Evolutionary conservation across 2,329 filamentous ascomycete genomes (phyloP).

Genomic region (Penicillium oxalicum): DNA sequence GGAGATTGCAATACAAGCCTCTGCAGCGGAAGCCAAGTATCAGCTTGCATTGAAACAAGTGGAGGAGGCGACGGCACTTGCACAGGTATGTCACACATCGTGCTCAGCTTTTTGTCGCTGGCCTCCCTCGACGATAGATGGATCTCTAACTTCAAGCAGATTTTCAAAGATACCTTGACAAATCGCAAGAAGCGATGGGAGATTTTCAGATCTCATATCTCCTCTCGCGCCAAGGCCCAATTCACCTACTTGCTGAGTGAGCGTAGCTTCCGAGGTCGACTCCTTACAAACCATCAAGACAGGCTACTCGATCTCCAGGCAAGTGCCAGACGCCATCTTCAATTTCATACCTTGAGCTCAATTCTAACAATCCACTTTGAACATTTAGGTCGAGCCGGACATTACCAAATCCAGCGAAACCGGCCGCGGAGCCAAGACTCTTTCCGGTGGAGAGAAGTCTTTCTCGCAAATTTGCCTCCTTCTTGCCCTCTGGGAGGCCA

Average conservation of each 20-base stretch:
- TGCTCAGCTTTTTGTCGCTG: neutral
- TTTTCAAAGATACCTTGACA: conserved; percentile 55
- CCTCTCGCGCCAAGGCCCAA: conserved; percentile 73
- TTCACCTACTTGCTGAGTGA: conserved; percentile 88
- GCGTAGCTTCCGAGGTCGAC: conserved; percentile 76
- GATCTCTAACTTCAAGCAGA: conserved; percentile 27
- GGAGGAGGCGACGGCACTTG: conserved; percentile 32
- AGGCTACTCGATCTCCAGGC: conserved; percentile 73
- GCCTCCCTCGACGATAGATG: neutral
- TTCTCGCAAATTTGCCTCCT: conserved; percentile 95
- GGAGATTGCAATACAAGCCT: conserved; percentile 52
- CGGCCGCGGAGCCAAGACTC: conserved; percentile 79
- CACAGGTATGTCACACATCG: conserved; percentile 29
- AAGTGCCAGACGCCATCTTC: neutral
- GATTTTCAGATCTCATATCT: conserved; percentile 76
- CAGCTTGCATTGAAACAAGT: conserved; percentile 35
- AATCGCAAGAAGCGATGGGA: conserved; percentile 71
- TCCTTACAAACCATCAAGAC: conserved; percentile 70
- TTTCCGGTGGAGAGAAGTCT: conserved; percentile 95
- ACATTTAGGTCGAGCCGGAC: conserved; percentile 54
- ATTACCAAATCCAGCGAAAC: conserved; percentile 61
- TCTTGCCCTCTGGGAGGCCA: conserved; percentile 92
- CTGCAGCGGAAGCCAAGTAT: conserved; percentile 33
- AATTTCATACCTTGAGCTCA: too few relatives aligned
- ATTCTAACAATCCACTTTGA: too few relatives aligned